Evolutionary conservation across 352 stramenopile genomes (phyloP), one percentile per base, ranked within the genome.

Genomic region (Thraustochytrium sp.): DNA sequence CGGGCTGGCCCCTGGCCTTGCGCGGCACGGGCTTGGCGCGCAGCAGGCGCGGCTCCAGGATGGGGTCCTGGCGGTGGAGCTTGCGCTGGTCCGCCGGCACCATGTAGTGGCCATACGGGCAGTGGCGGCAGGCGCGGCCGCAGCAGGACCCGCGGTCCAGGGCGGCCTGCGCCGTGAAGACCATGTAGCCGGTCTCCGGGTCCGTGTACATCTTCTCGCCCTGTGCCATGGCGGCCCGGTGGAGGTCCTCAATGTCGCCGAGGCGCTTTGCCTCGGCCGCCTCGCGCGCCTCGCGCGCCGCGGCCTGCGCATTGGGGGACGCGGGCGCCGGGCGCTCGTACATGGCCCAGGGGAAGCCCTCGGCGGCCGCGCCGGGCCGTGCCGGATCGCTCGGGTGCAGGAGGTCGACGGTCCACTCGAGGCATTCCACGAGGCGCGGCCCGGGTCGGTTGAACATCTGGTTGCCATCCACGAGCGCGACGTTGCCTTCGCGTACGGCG

Each of bases 121-220:
- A 97, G 82, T 97, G 93, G 8, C 93, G 89, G 86, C 93, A 97
- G 26, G 91, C 90, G 63, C 91, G 93, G 44, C 93, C 93, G 87
- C 93, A 97, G 82, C 93, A 97, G 54, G 90, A 90, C 56, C 94
- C 92, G 63, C 92, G 89, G 40, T 91, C 86, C 49, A 86, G 82
- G 73, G 95, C 89, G 49, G 90, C 91, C 48, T 93, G 80, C 59
- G 90, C 87, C 0, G 93, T 97, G 87, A 97, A 93, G 1, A 97
- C 93, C 1, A 85, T 90, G 84, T 96, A 96, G 3, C 92, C 92
- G 0, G 91, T 94, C 29, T 84, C 86, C 31, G 93, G 92, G 82
- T 97, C 93, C 26, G 83, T 92, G 85, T 97, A 97, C 77, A 89
- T 92, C 29, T 89, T 85, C 86, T 94, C 84, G 40, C 90, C 89